Evolutionary conservation across 2,329 filamentous ascomycete species (phyloP).

Genomic region (Colletotrichum chrysophilum): DNA sequence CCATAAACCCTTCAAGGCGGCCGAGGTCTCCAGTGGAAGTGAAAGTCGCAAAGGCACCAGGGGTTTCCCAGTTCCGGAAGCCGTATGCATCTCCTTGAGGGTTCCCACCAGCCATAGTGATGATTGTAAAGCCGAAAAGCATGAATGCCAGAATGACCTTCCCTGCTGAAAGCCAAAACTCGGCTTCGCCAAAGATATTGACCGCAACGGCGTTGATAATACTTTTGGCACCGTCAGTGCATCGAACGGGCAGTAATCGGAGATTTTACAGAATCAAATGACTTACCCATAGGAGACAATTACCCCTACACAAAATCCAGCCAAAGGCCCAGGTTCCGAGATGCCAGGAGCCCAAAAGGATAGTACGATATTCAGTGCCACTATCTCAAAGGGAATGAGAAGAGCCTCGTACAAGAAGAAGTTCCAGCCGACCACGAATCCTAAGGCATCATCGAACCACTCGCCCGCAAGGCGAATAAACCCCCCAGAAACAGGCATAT

Average conservation of each 20-base stretch:
- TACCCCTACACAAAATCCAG: slow-evolving; percentile 26
- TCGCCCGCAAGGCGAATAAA: slow-evolving; percentile 23
- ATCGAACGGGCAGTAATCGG: not conserved
- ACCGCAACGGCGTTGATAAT: slow-evolving; percentile 22
- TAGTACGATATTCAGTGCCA: slow-evolving; percentile 25
- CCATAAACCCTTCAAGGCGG: slow-evolving; percentile 73
- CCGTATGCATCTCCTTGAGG: slow-evolving; percentile 26
- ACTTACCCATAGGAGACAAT: slow-evolving; percentile 19
- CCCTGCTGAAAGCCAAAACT: slow-evolving; percentile 62
- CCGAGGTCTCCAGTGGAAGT: slow-evolving; percentile 58
- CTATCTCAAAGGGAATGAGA: slow-evolving; percentile 40
- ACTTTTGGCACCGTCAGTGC: not conserved
- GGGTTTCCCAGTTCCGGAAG: slow-evolving; percentile 20
- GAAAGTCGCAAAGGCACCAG: slow-evolving; percentile 19
- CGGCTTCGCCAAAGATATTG: slow-evolving; percentile 56
- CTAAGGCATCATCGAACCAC: slow-evolving; percentile 60
- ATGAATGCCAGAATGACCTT: slow-evolving; percentile 60
- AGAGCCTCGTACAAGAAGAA: slow-evolving; percentile 59
- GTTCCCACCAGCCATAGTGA: slow-evolving; percentile 32
- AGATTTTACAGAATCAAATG: not conserved
- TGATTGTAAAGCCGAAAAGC: slow-evolving; percentile 68
- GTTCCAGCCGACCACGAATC: slow-evolving; percentile 63
- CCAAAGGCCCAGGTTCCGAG: slow-evolving; percentile 16
- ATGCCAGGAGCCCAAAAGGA: slow-evolving; percentile 26
- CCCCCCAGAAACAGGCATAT: slow-evolving; percentile 20